Base-by-base conservation (phyloP, 441 rosid genomes). In the Syzygium malaccense region DNA sequence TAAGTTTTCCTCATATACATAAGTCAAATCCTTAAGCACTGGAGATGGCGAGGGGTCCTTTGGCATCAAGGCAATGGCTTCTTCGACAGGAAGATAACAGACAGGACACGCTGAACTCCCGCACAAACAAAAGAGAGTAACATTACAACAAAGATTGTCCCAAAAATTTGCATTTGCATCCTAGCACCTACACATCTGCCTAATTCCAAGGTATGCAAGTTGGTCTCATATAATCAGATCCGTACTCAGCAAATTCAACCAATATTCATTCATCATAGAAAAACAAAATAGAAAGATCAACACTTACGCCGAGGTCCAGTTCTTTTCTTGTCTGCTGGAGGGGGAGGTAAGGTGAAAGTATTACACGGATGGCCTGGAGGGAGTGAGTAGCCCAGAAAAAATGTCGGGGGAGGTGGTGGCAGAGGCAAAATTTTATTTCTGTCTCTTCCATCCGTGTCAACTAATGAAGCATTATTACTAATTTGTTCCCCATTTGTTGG, bases 301-400 rank as follows among this genome's bases (percentile, higher is more conserved):
- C 86, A 90, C 98, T 95, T 93, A 97, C 99, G 95, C 57, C 98
- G 94, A 57, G 99, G 98, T 86, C 98, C 98, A 33, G 97, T 94
- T 93, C 98, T 94, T 91, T 95, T 97, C 88, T 88, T 95, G 91
- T 97, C 98, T 14, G 97, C 97, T 26, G 98, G 98, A 78, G 99
- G 99, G n/a, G 99, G 99, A 88, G 99, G 98, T 90, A 96, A 91
- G 58, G 93, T 94, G 90, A 97, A 97, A 89, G 90, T 92, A 68
- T 92, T 91, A 93, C 99, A 97, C 18, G 92, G 97, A 93, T 97
- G 98, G 86, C 98, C 97, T 45, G 93, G 94, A 85, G 99, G 98
- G 92, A 96, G 99, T 37, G 92, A 90, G 93, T 97, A 95, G 45
- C 99, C 98, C 83, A 91, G 91, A 93, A 96, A 96, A 93, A 94